phyloP scores from a whole-genome alignment of 495 filamentous ascomycete genomes.

The Extremus antarcticus region DNA sequence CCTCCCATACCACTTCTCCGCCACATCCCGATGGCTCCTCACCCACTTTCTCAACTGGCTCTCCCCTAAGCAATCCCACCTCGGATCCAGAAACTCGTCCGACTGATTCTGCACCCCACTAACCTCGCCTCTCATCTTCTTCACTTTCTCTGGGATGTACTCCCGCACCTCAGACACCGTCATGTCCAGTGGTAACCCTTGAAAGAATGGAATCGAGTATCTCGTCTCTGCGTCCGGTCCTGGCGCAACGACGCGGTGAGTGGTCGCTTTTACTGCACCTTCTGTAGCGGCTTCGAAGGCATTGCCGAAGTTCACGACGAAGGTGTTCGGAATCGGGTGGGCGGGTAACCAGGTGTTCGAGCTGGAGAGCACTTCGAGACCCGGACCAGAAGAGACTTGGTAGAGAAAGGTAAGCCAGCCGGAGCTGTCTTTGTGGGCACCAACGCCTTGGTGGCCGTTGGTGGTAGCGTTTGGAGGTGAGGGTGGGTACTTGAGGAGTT shows the following conservation, averaged over 20 bases:
- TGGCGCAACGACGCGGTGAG: conserved; percentile 35
- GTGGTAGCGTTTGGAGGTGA: conserved; percentile 1
- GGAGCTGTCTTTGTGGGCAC: conserved; percentile 46
- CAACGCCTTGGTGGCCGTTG: conserved; percentile 38
- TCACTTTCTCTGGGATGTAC: conserved; percentile 22
- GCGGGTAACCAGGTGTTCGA: conserved; percentile 39
- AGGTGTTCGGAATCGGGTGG: conserved; percentile 38
- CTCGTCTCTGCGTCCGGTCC: conserved; percentile 8
- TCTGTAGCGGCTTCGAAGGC: conserved; percentile 48
- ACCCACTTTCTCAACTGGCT: conserved; percentile 26
- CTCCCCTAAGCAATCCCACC: conserved; percentile 25
- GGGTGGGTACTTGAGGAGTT: conserved; percentile 42
- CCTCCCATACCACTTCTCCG: conserved; percentile 20
- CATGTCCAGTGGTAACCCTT: conserved; percentile 28
- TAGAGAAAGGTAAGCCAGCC: conserved; percentile 48
- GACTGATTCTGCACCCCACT: not conserved
- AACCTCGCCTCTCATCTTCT: conserved; percentile 8
- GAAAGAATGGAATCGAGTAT: conserved; percentile 42
- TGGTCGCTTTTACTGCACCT: conserved; percentile 42
- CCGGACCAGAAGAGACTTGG: conserved; percentile 37
- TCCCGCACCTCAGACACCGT: conserved; percentile 22
- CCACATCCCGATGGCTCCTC: conserved; percentile 22
- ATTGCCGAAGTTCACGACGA: conserved; percentile 49
- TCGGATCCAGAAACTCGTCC: conserved; percentile 17
- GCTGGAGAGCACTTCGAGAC: conserved; percentile 40